A percentile compares a stretch with the other conserved stretches of the same genome.
phyloP scores from a whole-genome alignment of 805 yeast species.

The Candida maris region DNA sequence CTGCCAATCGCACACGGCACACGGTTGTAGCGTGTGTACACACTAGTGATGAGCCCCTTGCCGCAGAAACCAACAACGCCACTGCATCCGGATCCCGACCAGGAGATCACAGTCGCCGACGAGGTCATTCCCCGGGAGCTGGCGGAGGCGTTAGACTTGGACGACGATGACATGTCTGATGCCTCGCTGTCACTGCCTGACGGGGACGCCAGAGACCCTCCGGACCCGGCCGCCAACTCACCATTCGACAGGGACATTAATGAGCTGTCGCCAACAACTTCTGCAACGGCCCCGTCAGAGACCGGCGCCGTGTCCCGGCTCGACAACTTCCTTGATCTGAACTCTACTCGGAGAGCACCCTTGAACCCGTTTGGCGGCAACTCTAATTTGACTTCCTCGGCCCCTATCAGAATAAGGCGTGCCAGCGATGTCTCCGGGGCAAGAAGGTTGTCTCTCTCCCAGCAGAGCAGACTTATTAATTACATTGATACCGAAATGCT shows the following conservation, averaged over 20 bases:
- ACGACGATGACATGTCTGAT: slow-evolving; percentile 7
- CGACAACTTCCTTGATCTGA: slow-evolving; percentile 17
- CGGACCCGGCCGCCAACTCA: slow-evolving; percentile 13
- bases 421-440: slow-evolving; percentile 1
- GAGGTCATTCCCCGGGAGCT: slow-evolving; percentile 19
- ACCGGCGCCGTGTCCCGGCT: slow-evolving; percentile 6
- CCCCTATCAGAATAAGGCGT: slow-evolving; percentile 18
- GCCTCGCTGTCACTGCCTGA: neutral
- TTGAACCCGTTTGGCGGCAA: slow-evolving; percentile 31
- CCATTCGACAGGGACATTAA: slow-evolving; percentile 13
- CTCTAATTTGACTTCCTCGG: slow-evolving; percentile 19
- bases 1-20: too few species aligned
- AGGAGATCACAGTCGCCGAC: slow-evolving; percentile 20
- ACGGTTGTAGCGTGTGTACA: too few species aligned
- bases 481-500: slow-evolving; percentile 54
- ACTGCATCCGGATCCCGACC: slow-evolving; percentile 27
- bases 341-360: slow-evolving; percentile 12
- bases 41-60: neutral
- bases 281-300: slow-evolving; percentile 13
- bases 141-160: slow-evolving; percentile 26
- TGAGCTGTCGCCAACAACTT: slow-evolving; percentile 17
- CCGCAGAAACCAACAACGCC: slow-evolving; percentile 23
- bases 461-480: slow-evolving; percentile 52
- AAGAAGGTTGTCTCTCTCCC: slow-evolving; percentile 39
- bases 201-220: slow-evolving; percentile 16